Evolutionary conservation across 768 basidiomycete genomes (phyloP).

Genomic region (Pleurotus pulmonarius): DNA sequence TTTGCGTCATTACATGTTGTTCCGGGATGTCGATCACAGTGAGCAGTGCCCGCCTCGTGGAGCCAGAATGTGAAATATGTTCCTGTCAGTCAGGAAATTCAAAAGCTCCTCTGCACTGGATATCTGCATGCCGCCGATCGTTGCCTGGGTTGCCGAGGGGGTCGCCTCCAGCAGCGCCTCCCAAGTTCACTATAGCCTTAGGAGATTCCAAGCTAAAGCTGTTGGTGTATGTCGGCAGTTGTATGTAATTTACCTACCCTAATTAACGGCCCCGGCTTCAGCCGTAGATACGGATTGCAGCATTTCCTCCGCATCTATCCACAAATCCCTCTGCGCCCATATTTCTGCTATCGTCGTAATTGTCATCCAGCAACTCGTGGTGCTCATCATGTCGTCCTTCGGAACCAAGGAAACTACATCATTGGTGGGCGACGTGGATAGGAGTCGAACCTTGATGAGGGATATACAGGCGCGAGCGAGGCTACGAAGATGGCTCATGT

Average conservation of each 20-base stretch:
- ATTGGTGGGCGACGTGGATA: conserved; percentile 8
- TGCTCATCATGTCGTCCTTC: conserved; percentile 21
- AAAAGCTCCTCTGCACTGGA: not conserved
- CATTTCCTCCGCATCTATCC: conserved; percentile 68
- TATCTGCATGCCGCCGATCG: too few relatives aligned
- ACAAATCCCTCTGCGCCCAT: conserved; percentile 82
- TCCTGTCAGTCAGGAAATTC: too few relatives aligned
- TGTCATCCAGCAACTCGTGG: conserved; percentile 72
- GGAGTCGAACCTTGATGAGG: conserved; percentile 36
- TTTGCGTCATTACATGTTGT: not conserved
- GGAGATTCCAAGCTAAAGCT: too few relatives aligned
- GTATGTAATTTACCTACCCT: too few relatives aligned
- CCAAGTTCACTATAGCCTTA: too few relatives aligned
- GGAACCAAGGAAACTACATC: not conserved
- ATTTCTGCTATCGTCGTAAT: conserved; percentile 58
- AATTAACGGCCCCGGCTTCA: too few relatives aligned
- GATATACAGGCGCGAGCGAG: conserved; percentile 69
- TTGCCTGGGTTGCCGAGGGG: too few relatives aligned
- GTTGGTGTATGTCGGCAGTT: too few relatives aligned
- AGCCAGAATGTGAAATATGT: too few relatives aligned
- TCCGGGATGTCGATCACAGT: too few relatives aligned
- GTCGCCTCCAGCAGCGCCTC: too few relatives aligned
- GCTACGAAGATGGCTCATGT: conserved; percentile 71
- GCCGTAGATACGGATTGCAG: conserved; percentile 23
- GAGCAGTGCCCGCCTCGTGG: too few relatives aligned